Evolutionary conservation across 2,329 filamentous ascomycete genomes (phyloP).

Genomic region (Trichoderma aggressivum): DNA sequence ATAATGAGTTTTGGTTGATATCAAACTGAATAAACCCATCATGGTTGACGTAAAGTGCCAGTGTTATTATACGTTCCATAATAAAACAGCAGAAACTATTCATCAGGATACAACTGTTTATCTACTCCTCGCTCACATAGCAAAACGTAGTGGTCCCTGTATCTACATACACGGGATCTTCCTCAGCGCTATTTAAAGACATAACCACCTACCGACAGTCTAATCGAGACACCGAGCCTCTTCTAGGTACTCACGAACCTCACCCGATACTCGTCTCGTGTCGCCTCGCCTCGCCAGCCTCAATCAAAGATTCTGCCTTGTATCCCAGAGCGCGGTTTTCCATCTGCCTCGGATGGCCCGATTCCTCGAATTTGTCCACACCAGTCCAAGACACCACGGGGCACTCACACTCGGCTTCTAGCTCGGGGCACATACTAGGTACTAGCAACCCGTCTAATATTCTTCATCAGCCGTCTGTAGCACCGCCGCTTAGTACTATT

Average conservation of each 20-base stretch:
- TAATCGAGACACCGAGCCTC: slow-evolving; percentile 5
- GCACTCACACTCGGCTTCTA: not conserved
- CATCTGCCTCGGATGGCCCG: not conserved
- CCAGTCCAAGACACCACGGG: not conserved
- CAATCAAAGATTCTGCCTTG: not conserved
- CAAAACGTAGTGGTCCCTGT: not conserved
- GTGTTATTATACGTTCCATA: not conserved
- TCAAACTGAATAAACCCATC: not conserved
- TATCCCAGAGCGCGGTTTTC: not conserved
- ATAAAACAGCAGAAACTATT: not conserved
- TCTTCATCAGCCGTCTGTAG: not conserved
- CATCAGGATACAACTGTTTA: not conserved
- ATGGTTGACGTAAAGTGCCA: not conserved
- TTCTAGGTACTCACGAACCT: not conserved
- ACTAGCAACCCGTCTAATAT: not conserved
- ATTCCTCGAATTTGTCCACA: not conserved
- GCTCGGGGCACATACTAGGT: not conserved
- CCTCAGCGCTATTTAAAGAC: not conserved
- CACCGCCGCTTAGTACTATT: not conserved
- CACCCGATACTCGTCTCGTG: not conserved
- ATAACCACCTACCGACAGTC: not conserved
- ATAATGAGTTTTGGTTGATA: not conserved
- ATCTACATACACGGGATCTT: not conserved
- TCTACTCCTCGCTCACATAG: not conserved
- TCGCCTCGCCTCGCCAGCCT: not conserved